Evolutionary conservation across 352 stramenopile species (phyloP), one percentile per base, ranked within the genome.

Genomic region (Pythium phragmiticola): DNA sequence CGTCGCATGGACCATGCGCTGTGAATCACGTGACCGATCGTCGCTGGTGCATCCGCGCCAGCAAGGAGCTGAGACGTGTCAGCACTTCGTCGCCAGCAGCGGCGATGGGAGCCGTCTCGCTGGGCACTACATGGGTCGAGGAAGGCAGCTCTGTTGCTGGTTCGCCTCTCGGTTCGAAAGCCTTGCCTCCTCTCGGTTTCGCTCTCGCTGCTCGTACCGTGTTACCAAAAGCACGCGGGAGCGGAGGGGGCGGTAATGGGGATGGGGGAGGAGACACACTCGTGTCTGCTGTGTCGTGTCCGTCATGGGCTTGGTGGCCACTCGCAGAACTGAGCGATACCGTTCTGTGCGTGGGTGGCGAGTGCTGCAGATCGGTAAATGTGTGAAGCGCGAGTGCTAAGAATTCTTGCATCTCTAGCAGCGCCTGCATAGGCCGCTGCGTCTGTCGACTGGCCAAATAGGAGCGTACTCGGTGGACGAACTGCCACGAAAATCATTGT

Each of bases 201-300:
- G 41, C 41, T 17, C 11, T 5, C 1, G 57, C 16, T 3, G 23
- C 16, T 19, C 19, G 17, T 3, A 57, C 51, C 0, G 28, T 26
- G 16, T n/a, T 58, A 4, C 64, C 64, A 23, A 61, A 63, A 14
- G 36, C 23, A 19, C 65, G 65, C 0, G 65, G 65, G 3, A 65
- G 41, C 5, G 65, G 65, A 17, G 65, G 59, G 13, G 65, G 65
- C n/a, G 65, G 65, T 14, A 72, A 23, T 33, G 65, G 65, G 12
- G 60, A 72, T 16, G 65, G 65, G 14, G 58, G 56, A 1, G 58
- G 54, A 26, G 65, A 72, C 17, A 17, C 17, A 5, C n/a, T 23
- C n/a, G 39, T 28, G 13, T 61, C 33, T 4, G 17, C 16, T 37
- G 46, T 48, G 19, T 50, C 34, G 5, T 65, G 56, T 7, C 56